These are phyloP conservation scores for Chrysanthemum makinoi DNA, from an alignment of 129 eudicot genomes.

Conservation along the genomic window DNA sequence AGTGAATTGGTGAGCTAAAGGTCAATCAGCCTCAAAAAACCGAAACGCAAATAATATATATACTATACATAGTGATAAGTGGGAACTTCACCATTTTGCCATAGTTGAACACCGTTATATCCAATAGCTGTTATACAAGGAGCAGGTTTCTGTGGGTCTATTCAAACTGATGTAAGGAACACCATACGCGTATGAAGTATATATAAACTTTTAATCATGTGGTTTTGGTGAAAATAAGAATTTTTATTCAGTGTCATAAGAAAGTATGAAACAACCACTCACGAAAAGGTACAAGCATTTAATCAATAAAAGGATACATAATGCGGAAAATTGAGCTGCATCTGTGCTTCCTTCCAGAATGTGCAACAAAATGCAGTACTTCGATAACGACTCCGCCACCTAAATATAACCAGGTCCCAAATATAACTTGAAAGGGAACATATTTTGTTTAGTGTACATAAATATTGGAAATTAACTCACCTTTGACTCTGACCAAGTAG, in stretches of 20 bases:
- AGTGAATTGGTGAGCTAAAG: not conserved
- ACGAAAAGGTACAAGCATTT: not conserved
- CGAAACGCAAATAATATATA: not conserved
- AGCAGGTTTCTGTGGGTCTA: constrained; percentile 68
- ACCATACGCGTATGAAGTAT: not conserved
- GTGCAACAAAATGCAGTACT: constrained; percentile 81
- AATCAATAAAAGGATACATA: constrained; percentile 65
- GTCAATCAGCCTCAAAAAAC: not conserved
- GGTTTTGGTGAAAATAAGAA: not conserved
- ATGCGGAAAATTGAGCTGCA: constrained; percentile 70
- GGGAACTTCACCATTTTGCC: constrained; percentile 66
- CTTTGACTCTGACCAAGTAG: constrained; percentile 57
- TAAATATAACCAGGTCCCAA: constrained; percentile 32
- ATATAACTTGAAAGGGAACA: constrained; percentile 18
- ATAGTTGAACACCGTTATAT: constrained; percentile 75
- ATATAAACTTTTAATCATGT: constrained; percentile 7
- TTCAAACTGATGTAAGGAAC: constrained; percentile 44
- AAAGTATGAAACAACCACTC: not conserved
- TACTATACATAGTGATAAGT: not conserved
- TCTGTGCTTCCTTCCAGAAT: constrained; percentile 69
- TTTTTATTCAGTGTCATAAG: not conserved
- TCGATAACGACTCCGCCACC: constrained; percentile 68
- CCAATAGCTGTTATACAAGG: constrained; percentile 86
- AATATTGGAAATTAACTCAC: constrained; percentile 36
- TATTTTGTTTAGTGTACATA: too few species aligned